Conservation (phyloP, 768 basidiomycete species). For the Calocybe cyanea region DNA sequence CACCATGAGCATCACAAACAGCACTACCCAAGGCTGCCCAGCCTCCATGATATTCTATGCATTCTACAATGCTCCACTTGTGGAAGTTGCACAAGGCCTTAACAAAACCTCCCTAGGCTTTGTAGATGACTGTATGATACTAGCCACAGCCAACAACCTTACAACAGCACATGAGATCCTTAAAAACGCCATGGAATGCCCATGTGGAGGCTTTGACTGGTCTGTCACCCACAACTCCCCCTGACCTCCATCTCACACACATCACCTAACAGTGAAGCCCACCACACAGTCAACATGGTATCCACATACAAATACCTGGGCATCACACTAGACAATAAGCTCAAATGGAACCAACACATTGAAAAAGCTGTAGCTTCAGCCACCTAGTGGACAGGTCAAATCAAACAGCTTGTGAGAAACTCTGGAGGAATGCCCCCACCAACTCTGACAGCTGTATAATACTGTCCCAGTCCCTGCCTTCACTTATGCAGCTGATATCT, state of each 20-base stretch:
- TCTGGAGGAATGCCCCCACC: conserved; percentile 1
- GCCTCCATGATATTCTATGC: conserved; percentile 23
- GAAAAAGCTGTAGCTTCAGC: conserved; percentile 3
- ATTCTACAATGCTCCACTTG: conserved; percentile 22
- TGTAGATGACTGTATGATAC: conserved; percentile 17
- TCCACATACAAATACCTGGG: neutral
- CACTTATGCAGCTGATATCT: conserved; percentile 7
- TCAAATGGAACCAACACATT: conserved; percentile 11
- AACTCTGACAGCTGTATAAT: conserved; percentile 7
- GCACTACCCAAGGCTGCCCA: conserved; percentile 24
- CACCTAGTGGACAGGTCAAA: conserved; percentile 5
- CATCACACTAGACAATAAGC: conserved; percentile 3
- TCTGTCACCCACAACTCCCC: conserved; percentile 22
- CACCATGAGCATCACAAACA: conserved; percentile 15
- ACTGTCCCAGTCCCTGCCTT: conserved; percentile 6
- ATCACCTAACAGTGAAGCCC: neutral
- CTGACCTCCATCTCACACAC: conserved; percentile 10
- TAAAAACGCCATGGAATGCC: conserved; percentile 19
- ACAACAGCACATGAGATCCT: conserved; percentile 14
- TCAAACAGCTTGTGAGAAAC: neutral
- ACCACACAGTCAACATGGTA: neutral
- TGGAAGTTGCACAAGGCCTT: conserved; percentile 5
- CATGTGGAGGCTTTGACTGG: conserved; percentile 24
- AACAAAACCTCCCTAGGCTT: neutral
- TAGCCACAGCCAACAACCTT: conserved; percentile 22